phyloP scores from a whole-genome alignment of 1,139 yeast genomes.

The Blastobotrys persicus region DNA sequence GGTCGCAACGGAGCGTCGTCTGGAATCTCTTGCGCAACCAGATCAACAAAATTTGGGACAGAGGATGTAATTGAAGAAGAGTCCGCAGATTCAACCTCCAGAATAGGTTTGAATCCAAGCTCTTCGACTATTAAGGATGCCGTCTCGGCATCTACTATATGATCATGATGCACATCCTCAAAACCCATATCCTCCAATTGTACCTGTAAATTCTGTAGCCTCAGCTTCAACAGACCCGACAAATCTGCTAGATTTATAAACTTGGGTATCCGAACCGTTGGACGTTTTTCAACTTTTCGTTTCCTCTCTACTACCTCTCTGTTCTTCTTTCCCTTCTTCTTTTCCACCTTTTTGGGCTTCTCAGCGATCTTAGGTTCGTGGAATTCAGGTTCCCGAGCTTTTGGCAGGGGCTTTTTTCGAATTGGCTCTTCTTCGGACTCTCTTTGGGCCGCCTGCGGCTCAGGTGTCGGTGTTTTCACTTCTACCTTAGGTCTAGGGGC shows the following conservation, averaged over 20 bases:
- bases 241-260: constrained; percentile 73
- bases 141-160: constrained; percentile 80
- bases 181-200: constrained; percentile 71
- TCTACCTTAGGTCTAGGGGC: not conserved
- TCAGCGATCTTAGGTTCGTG: not conserved
- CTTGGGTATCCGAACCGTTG: constrained; percentile 57
- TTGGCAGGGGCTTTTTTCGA: not conserved
- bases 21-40: constrained; percentile 60
- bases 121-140: constrained; percentile 88
- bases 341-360: not conserved
- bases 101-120: constrained; percentile 63
- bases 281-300: constrained; percentile 15
- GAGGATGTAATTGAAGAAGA: not conserved
- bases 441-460: not conserved
- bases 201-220: constrained; percentile 56
- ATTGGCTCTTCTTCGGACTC: not conserved
- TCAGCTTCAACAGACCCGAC: constrained; percentile 65
- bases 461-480: not conserved
- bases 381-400: not conserved
- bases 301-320: constrained; percentile 2
- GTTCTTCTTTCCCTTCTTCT: constrained; percentile 5
- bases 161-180: constrained; percentile 69
- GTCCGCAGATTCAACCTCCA: constrained; percentile 33
- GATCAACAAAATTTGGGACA: constrained; percentile 38
- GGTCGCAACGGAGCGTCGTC: constrained; percentile 60